These are phyloP conservation scores for Diaporthe citriasiana DNA, from an alignment of 2,329 filamentous ascomycete species.

Conservation along the genomic window DNA sequence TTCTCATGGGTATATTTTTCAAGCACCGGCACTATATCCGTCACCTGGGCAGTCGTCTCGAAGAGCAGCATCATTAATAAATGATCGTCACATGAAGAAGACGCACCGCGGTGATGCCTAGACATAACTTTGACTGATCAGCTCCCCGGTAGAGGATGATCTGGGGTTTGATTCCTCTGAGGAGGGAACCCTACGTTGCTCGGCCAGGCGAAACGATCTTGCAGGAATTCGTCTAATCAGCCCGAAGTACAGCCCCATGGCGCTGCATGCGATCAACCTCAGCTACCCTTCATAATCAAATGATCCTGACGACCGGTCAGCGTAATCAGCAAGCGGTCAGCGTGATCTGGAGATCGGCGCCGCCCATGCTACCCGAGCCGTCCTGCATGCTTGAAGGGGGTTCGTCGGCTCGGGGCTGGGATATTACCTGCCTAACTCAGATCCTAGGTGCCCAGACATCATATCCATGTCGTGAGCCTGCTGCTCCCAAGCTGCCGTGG, in stretches of 20 bases:
- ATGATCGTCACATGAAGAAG: not conserved
- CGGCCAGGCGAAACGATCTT: not conserved
- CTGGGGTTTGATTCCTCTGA: not conserved
- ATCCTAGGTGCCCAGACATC: not conserved
- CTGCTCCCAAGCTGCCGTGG: not conserved
- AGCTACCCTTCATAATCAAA: not conserved
- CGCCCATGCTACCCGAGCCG: not conserved
- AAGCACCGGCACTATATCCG: not conserved
- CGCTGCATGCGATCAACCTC: conserved; percentile 4
- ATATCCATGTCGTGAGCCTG: not conserved
- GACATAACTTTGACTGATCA: not conserved
- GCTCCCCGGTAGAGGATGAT: not conserved
- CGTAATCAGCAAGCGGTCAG: not conserved
- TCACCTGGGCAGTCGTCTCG: not conserved
- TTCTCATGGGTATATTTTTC: not conserved
- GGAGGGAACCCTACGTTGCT: not conserved
- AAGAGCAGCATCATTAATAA: not conserved
- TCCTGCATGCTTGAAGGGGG: not conserved
- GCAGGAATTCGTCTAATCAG: not conserved
- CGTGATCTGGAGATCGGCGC: not conserved
- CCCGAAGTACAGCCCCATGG: not conserved
- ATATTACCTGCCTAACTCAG: not conserved
- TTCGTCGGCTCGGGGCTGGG: not conserved
- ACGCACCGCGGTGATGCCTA: not conserved
- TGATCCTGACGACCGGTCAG: conserved; percentile 15